phyloP scores from a whole-genome alignment of 345 rosid species.

The Eucalyptus pauciflora region DNA sequence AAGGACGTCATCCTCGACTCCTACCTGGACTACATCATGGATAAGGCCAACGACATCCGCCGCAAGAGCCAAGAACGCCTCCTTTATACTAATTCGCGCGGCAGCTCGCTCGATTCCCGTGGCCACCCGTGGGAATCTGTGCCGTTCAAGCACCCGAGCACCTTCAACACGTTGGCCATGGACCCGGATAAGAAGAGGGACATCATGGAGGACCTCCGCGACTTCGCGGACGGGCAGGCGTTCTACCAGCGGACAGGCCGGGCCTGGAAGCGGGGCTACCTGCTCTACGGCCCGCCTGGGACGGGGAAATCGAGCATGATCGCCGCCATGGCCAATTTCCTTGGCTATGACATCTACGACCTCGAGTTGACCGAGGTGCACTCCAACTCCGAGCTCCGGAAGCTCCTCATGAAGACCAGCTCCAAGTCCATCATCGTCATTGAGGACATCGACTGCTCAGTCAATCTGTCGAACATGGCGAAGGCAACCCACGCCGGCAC shows the following conservation, averaged over 20 bases:
- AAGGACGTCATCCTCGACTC: too few relatives aligned
- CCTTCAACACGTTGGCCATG: conserved; percentile 81
- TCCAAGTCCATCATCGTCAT: conserved; percentile 19
- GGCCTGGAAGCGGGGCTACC: conserved; percentile 39
- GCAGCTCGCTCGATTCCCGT: too few relatives aligned
- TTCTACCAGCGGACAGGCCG: rapidly evolving
- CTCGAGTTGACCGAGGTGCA: conserved; percentile 51
- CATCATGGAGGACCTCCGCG: conserved; percentile 40
- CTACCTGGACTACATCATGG: too few relatives aligned
- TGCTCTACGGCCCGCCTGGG: rapidly evolving
- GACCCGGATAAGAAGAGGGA: conserved; percentile 41
- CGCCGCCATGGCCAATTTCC: not conserved
- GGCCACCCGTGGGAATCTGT: too few relatives aligned
- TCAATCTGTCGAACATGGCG: conserved; percentile 8
- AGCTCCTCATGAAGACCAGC: not conserved
- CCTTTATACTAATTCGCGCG: too few relatives aligned
- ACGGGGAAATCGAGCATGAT: not conserved
- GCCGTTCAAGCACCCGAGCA: conserved; percentile 55
- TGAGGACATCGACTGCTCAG: rapidly evolving
- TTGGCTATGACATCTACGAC: not conserved
- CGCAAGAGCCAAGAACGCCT: too few relatives aligned
- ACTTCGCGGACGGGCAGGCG: rapidly evolving
- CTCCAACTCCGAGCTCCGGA: not conserved
- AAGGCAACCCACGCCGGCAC: too few relatives aligned
- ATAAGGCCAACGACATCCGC: too few relatives aligned